Base-by-base conservation (phyloP, 768 basidiomycete species). In the Tephrocybe rancida region DNA sequence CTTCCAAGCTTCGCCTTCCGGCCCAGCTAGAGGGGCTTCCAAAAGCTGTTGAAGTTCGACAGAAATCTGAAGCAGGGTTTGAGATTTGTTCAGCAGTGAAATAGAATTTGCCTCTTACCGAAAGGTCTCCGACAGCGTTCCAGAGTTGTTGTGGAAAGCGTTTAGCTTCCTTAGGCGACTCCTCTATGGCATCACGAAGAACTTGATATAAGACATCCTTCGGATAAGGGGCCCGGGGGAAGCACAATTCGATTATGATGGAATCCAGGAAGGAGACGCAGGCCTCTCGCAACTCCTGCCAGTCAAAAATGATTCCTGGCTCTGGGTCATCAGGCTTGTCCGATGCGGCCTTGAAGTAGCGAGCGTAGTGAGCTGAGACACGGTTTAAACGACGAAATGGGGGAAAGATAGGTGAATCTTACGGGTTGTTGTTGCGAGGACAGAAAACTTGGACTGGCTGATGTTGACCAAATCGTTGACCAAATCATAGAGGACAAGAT, bases 211-310 rank as follows among this genome's bases (percentile, higher is more conserved):
- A 65, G 38, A 92, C 73, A 46, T 78, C 75, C 64, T 80, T 83
- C 4, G 89, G 86, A 67, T 88, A 89, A 0, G 76, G 73, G 2
- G 85, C 84, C 43, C 75, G 72, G 5, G 92, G 91, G 57, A 93
- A 86, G 61, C 86, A 89, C 5, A 94, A 70, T 64, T 94, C 92
- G 54, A 93, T 81, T 56, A 94, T 81, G 53, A 92, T 88, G 0
- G 89, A 90, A 67, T 92, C 91, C 44, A 92, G 68, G 70, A 91
- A 92, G 3, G 92, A 93, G 60, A 79, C 78, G 60, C 87, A 83
- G 19, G 86, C 85, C 26, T 76, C 75, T 59, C 83, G 82, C 55
- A 90, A 68, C 46, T 78, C 78, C 6, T 57, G 70, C 82, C 82
- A 86, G 60, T 89, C 85, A 65, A 94, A 92, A 10, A 79, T 71